Evolutionary conservation across 2,329 filamentous ascomycete species (phyloP).

Genomic region (Ceratocystis variospora): DNA sequence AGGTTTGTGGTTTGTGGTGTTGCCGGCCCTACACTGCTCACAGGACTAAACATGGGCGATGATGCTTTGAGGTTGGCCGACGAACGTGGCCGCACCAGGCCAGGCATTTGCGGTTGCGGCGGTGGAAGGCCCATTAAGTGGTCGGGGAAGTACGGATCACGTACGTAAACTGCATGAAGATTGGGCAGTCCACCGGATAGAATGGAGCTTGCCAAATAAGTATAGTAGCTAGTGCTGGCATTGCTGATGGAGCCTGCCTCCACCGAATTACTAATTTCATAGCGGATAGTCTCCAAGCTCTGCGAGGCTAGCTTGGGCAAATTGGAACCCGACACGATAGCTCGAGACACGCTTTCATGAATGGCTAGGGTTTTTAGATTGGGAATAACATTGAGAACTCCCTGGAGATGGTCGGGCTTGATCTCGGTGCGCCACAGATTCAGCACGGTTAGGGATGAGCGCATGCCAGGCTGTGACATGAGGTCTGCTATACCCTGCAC

Average conservation of each 20-base stretch:
- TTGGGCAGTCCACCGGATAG: slow-evolving; percentile 60
- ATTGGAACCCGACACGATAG: slow-evolving; percentile 35
- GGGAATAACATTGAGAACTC: slow-evolving; percentile 44
- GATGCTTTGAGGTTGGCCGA: slow-evolving; percentile 22
- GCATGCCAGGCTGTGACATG: slow-evolving; percentile 46
- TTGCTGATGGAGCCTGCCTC: slow-evolving; percentile 43
- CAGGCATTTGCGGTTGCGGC: slow-evolving; percentile 47
- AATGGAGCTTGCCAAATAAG: slow-evolving; percentile 72
- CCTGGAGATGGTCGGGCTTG: slow-evolving; percentile 44
- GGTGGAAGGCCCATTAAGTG: slow-evolving; percentile 56
- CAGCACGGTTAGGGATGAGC: slow-evolving; percentile 49
- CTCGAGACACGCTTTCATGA: slow-evolving; percentile 36
- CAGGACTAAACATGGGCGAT: slow-evolving; percentile 18
- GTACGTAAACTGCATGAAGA: slow-evolving; percentile 67
- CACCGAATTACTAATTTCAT: slow-evolving; percentile 58
- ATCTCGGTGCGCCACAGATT: slow-evolving; percentile 61
- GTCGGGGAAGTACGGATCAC: slow-evolving; percentile 71
- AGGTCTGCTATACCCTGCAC: slow-evolving; percentile 55
- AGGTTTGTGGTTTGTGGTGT: slow-evolving; percentile 21
- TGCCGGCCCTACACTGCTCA: slow-evolving; percentile 20
- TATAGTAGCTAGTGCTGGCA: slow-evolving; percentile 56
- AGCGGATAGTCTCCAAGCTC: slow-evolving; percentile 61
- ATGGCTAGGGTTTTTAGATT: slow-evolving; percentile 44
- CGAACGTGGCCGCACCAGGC: slow-evolving; percentile 28
- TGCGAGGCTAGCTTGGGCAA: slow-evolving; percentile 51